Evolutionary conservation across 441 rosid genomes (phyloP).

Genomic region (Mallotus repandus): DNA sequence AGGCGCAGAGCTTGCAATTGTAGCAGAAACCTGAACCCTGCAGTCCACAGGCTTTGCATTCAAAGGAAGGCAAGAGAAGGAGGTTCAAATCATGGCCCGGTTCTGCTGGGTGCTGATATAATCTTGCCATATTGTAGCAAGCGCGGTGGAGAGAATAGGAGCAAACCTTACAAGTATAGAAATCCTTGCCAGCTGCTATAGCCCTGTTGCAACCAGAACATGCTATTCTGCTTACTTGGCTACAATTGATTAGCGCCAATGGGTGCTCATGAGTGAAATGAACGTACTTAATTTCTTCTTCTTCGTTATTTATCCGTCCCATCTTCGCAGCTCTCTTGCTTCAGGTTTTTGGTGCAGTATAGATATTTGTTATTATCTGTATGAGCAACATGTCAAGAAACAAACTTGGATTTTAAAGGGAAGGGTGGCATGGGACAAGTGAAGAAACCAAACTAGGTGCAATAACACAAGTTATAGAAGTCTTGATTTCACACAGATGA

Average conservation of each 20-base stretch:
- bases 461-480: background rate
- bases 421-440: background rate
- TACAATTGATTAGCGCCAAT: background rate
- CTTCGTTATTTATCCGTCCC: background rate
- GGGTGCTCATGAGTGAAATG: constrained; percentile 14
- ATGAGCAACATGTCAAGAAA: background rate
- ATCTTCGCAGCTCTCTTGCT: background rate
- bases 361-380: background rate
- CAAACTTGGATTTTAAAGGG: background rate
- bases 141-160: constrained; percentile 7
- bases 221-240: background rate
- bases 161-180: constrained; percentile 12
- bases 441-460: background rate
- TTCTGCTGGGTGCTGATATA: constrained; percentile 9
- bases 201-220: constrained; percentile 8
- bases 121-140: constrained; percentile 10
- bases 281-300: background rate
- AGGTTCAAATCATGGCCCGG: constrained; percentile 4
- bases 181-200: constrained; percentile 9
- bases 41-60: constrained; percentile 16
- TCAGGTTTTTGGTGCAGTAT: background rate
- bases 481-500: constrained; percentile 4
- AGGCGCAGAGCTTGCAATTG: constrained; percentile 1
- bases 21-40: constrained; percentile 16
- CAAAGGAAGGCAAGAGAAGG: constrained; percentile 5